Conservation (phyloP, 1,284 basidiomycete genomes). For the Trichosporon sp. region DNA sequence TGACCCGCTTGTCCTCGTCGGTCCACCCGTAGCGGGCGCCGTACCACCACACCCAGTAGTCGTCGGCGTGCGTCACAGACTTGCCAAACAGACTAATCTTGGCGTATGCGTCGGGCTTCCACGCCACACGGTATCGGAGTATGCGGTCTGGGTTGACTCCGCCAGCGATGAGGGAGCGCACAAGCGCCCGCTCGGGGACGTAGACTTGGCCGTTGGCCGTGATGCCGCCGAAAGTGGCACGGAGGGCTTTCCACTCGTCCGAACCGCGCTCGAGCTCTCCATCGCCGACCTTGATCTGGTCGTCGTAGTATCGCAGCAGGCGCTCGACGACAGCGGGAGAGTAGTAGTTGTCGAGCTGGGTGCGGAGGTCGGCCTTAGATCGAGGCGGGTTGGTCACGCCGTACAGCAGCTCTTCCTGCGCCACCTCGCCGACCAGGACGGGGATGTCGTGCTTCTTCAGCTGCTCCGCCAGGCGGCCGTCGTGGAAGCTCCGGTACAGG, state of each 20-base stretch:
- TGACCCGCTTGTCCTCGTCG: constrained; percentile 9
- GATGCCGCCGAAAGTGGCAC: constrained; percentile 23
- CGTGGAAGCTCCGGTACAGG: constrained; percentile 10
- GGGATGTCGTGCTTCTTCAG: constrained; percentile 22
- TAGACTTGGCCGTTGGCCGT: constrained; percentile 27
- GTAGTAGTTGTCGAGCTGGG: constrained; percentile 28
- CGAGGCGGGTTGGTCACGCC: constrained; percentile 23
- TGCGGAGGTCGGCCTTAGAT: constrained; percentile 9
- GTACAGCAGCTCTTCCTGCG: constrained; percentile 26
- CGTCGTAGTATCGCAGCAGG: constrained; percentile 10
- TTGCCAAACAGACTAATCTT: constrained; percentile 4
- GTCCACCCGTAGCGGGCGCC: constrained; percentile 18
- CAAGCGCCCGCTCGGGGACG: constrained; percentile 16
- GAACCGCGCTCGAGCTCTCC: constrained; percentile 6
- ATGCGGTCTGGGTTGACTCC: constrained; percentile 15
- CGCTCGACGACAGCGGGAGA: constrained; percentile 12
- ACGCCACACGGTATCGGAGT: constrained; percentile 22
- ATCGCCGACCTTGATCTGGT: not conserved
- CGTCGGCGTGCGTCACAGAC: constrained; percentile 23
- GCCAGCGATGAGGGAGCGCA: constrained; percentile 17
- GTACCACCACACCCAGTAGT: constrained; percentile 26
- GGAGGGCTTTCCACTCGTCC: constrained; percentile 9
- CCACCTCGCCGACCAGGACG: constrained; percentile 24
- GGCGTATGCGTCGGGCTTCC: constrained; percentile 6
- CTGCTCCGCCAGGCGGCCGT: constrained; percentile 19